A percentile compares a stretch with the other conserved stretches of the same genome.
phyloP scores from a whole-genome alignment of 768 basidiomycete genomes.

The Tylopilus felleus region DNA sequence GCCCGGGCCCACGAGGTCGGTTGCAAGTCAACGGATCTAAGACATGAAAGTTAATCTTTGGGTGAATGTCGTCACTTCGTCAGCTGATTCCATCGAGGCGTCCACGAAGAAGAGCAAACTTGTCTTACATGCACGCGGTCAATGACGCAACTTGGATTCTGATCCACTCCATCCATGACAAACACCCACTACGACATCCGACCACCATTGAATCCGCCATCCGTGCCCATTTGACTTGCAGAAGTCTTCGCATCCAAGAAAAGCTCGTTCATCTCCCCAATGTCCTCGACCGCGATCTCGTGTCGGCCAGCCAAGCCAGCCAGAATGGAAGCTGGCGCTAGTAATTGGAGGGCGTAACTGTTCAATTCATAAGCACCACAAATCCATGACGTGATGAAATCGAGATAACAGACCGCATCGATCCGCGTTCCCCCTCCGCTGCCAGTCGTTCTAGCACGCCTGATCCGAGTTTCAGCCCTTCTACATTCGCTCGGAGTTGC shows the following conservation, averaged over 20 bases:
- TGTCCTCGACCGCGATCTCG: slow-evolving; percentile 85
- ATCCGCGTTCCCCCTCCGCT: slow-evolving; percentile 76
- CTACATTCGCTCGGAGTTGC: slow-evolving; percentile 80
- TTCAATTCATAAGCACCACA: slow-evolving; percentile 7
- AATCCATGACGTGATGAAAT: slow-evolving; percentile 2
- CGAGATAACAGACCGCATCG: slow-evolving; percentile 57
- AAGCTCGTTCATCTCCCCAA: slow-evolving; percentile 89
- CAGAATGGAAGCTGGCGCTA: slow-evolving; percentile 89
- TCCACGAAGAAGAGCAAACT: not conserved
- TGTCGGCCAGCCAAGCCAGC: slow-evolving; percentile 71
- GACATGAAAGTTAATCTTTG: slow-evolving; percentile 7
- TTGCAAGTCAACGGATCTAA: slow-evolving; percentile 10
- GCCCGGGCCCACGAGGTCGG: slow-evolving; percentile 4
- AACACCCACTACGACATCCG: slow-evolving; percentile 25
- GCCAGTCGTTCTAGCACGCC: slow-evolving; percentile 81
- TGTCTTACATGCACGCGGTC: slow-evolving; percentile 8
- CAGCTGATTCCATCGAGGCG: not conserved
- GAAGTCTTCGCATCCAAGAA: slow-evolving; percentile 93
- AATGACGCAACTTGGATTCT: slow-evolving; percentile 2
- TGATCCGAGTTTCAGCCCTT: slow-evolving; percentile 72
- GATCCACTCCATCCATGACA: not conserved
- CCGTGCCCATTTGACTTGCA: slow-evolving; percentile 50
- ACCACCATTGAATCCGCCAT: slow-evolving; percentile 35
- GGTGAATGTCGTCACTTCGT: not conserved
- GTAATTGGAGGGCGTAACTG: slow-evolving; percentile 87